These are phyloP conservation scores for Zoysia pacifica DNA, from an alignment of 176 grass and related monocot genomes.

Conservation along the genomic window DNA sequence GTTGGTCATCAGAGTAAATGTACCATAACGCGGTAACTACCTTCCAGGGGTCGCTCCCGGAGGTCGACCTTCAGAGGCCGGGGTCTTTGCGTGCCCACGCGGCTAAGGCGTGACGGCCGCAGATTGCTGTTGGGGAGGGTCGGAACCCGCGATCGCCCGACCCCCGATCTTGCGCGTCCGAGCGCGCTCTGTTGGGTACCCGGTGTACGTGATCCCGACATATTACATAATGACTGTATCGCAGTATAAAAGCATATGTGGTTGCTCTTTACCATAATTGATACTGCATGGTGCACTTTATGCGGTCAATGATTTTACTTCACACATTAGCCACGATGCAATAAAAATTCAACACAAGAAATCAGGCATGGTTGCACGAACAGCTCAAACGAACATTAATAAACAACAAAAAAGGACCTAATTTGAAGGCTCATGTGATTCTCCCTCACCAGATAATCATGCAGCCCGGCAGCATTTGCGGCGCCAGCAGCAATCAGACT, in stretches of 20 bases:
- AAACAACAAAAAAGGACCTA: neutral
- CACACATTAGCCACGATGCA: neutral
- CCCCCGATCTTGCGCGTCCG: too few relatives aligned
- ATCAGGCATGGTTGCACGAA: neutral
- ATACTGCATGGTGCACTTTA: neutral
- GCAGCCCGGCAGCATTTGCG: slow-evolving; percentile 56
- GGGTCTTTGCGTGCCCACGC: too few relatives aligned
- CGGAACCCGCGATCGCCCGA: too few relatives aligned
- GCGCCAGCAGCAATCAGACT: slow-evolving; percentile 54
- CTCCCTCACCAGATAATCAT: slow-evolving; percentile 62
- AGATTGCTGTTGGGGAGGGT: too few relatives aligned
- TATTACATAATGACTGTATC: neutral
- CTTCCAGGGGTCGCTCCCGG: too few relatives aligned
- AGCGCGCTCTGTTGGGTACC: too few relatives aligned
- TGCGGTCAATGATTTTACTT: neutral
- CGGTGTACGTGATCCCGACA: too few relatives aligned
- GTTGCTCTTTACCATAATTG: neutral
- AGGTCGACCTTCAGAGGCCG: too few relatives aligned
- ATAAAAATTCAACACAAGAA: neutral
- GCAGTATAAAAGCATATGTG: neutral
- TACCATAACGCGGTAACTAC: too few relatives aligned
- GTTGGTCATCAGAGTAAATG: too few relatives aligned
- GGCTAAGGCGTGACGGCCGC: too few relatives aligned
- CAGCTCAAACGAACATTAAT: neutral
- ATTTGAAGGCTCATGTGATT: slow-evolving; percentile 5